Conservation (phyloP, 73 alveolate genomes). For the Tetrahymena thermophila region DNA sequence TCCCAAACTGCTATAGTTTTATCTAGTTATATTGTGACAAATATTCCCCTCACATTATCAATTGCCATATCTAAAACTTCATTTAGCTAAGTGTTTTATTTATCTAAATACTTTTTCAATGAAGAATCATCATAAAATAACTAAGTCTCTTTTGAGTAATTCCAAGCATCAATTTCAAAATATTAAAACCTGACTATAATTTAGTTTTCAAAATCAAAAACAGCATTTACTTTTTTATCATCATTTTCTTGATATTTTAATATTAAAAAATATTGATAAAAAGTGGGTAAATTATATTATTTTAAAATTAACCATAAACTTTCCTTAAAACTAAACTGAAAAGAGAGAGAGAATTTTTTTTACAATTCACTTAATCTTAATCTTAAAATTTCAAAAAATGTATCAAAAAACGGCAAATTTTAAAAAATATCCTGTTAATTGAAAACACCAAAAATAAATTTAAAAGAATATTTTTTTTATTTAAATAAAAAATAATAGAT, state of each 20-base stretch:
- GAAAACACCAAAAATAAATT: too few species aligned
- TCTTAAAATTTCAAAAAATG: too few species aligned
- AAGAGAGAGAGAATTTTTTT: too few species aligned
- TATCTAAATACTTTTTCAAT: not conserved
- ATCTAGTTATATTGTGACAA: not conserved
- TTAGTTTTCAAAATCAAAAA: not conserved
- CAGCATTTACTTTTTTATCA: not conserved
- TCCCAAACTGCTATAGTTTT: not conserved
- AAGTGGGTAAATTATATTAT: too few species aligned
- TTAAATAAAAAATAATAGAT: not conserved
- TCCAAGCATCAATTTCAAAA: not conserved
- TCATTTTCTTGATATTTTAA: not conserved
- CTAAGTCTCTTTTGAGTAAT: not conserved
- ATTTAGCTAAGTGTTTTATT: not conserved
- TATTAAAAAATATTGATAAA: not conserved
- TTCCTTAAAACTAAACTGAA: too few species aligned
- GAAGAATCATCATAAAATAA: not conserved
- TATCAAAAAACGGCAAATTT: too few species aligned
- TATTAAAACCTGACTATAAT: not conserved
- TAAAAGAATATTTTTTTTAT: not conserved
- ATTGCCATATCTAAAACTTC: not conserved
- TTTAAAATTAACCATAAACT: too few species aligned
- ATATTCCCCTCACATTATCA: not conserved
- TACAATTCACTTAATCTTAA: too few species aligned
- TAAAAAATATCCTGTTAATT: too few species aligned